These are phyloP conservation scores for Serendipita sp. DNA, from an alignment of 768 basidiomycete genomes.

Conservation along the genomic window DNA sequence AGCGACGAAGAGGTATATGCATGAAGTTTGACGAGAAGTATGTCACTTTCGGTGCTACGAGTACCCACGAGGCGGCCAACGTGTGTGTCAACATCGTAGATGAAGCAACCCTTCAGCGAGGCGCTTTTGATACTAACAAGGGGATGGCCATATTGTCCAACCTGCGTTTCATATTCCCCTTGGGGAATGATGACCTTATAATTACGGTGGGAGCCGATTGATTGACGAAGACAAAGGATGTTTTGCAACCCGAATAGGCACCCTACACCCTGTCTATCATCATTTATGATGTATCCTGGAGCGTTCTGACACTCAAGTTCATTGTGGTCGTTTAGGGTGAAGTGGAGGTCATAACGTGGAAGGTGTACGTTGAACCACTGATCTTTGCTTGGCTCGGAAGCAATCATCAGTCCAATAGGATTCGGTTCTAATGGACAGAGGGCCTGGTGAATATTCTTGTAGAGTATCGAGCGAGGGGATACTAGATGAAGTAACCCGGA, in stretches of 20 bases:
- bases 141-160: conserved; percentile 7
- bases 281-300: background rate
- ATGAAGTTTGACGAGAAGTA: conserved; percentile 29
- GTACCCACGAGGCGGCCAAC: conserved; percentile 19
- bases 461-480: background rate
- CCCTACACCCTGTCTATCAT: background rate
- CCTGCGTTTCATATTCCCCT: conserved; percentile 5
- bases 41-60: conserved; percentile 15
- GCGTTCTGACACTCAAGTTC: background rate
- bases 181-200: conserved; percentile 12
- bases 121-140: background rate
- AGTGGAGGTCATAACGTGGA: background rate
- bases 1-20: conserved; percentile 27
- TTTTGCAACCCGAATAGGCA: conserved; percentile 21
- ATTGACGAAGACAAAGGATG: conserved; percentile 25
- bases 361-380: background rate
- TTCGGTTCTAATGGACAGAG: background rate
- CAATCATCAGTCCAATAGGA: background rate
- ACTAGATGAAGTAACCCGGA: background rate
- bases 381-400: background rate
- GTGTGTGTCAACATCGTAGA: conserved; percentile 18
- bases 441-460: background rate
- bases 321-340: background rate
- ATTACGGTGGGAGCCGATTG: conserved; percentile 16
- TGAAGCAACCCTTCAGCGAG: conserved; percentile 13